Evolutionary conservation across 495 filamentous ascomycete species (phyloP).

Genomic region (Penicillium bialowiezense): DNA sequence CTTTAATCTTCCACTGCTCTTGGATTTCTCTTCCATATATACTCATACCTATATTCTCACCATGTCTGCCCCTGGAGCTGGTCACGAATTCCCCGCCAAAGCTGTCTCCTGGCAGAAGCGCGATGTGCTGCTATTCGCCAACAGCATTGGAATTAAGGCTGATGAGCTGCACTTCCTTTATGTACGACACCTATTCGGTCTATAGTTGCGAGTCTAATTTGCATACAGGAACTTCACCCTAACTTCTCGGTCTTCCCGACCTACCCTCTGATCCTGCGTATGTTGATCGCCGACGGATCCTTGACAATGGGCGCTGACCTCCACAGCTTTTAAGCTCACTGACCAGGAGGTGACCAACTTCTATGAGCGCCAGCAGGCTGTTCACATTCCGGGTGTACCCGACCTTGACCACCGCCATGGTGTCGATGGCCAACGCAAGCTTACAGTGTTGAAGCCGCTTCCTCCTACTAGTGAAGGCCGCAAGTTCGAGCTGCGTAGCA

Average conservation of each 20-base stretch:
- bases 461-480: slow-evolving; percentile 68
- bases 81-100: slow-evolving; percentile 70
- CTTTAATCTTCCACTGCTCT: slow-evolving; percentile 14
- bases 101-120: slow-evolving; percentile 83
- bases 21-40: not conserved
- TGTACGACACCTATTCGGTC: slow-evolving; percentile 44
- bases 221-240: slow-evolving; percentile 70
- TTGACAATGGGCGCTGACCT: slow-evolving; percentile 1
- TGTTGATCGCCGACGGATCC: slow-evolving; percentile 12
- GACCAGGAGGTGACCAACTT: slow-evolving; percentile 81
- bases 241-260: slow-evolving; percentile 83
- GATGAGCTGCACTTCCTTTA: slow-evolving; percentile 91
- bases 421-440: slow-evolving; percentile 82
- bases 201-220: not conserved
- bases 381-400: slow-evolving; percentile 72
- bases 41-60: not conserved
- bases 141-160: slow-evolving; percentile 78
- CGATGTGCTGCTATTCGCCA: slow-evolving; percentile 81
- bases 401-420: slow-evolving; percentile 69
- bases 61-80: slow-evolving; percentile 64
- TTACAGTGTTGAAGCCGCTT: slow-evolving; percentile 74
- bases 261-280: slow-evolving; percentile 79
- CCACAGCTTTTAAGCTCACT: slow-evolving; percentile 73
- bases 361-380: slow-evolving; percentile 59
- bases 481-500: slow-evolving; percentile 73